These are phyloP conservation scores for Talaromyces adpressus DNA, from an alignment of 495 filamentous ascomycete genomes.

Conservation along the genomic window DNA sequence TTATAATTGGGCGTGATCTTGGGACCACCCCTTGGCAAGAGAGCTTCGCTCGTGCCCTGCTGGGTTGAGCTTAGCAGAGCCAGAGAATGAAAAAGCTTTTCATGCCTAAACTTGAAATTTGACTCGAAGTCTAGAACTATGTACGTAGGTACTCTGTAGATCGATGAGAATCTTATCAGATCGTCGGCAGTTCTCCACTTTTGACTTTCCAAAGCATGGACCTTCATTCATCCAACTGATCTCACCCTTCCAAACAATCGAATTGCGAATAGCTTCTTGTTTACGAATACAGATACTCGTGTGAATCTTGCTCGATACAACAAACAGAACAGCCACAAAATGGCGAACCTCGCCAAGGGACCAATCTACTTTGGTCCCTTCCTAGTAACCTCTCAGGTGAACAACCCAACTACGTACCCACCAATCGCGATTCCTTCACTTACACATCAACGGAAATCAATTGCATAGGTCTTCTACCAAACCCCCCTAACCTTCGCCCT, in stretches of 20 bases:
- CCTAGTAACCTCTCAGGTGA: constrained; percentile 39
- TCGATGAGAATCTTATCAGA: not conserved
- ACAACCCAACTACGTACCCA: not conserved
- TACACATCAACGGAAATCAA: not conserved
- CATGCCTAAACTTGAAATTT: too few relatives aligned
- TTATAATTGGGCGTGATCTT: constrained; percentile 70
- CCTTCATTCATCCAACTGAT: not conserved
- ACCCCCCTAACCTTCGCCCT: constrained; percentile 75
- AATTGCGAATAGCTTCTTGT: too few relatives aligned
- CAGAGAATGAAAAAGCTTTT: too few relatives aligned
- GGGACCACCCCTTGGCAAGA: constrained; percentile 24
- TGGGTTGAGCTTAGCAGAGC: not conserved
- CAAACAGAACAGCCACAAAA: not conserved
- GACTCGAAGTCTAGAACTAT: not conserved
- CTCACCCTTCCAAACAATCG: not conserved
- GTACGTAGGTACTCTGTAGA: not conserved
- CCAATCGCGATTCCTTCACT: not conserved
- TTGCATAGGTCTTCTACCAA: constrained; percentile 66
- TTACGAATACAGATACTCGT: too few relatives aligned
- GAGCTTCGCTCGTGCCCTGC: constrained; percentile 25
- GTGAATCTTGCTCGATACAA: too few relatives aligned
- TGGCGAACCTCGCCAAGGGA: constrained; percentile 20
- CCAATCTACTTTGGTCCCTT: constrained; percentile 42
- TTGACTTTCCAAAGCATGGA: not conserved
- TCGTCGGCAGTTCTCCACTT: not conserved